These are phyloP conservation scores for Carpinus fangiana DNA, from an alignment of 306 rosid genomes.

Conservation along the genomic window DNA sequence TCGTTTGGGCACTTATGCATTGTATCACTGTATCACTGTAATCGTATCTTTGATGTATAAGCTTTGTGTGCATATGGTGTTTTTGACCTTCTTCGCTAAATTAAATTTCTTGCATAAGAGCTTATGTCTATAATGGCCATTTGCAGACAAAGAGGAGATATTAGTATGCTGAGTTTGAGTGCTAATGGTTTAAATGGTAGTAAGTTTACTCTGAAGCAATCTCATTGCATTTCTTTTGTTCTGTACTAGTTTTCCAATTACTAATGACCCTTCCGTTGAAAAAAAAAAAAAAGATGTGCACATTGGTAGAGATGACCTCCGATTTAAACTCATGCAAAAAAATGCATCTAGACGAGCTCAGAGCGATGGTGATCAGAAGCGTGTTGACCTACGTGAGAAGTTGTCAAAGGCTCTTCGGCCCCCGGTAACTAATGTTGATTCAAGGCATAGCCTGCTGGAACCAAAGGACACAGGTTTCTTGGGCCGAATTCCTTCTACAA, in stretches of 20 bases:
- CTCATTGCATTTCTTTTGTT: constrained; percentile 27
- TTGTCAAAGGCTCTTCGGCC: constrained; percentile 58
- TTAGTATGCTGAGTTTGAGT: constrained; percentile 34
- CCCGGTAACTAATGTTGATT: constrained; percentile 24
- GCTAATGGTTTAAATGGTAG: constrained; percentile 55
- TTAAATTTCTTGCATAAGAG: background rate
- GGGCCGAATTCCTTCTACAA: constrained; percentile 52
- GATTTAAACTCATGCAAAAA: constrained; percentile 77
- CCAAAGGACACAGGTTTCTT: constrained; percentile 46
- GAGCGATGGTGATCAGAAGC: constrained; percentile 48
- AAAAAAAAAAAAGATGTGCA: constrained; percentile 33
- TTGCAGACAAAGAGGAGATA: constrained; percentile 73
- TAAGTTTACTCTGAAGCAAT: constrained; percentile 35
- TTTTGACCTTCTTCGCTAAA: background rate
- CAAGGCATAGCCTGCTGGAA: constrained; percentile 42
- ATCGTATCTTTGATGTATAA: background rate
- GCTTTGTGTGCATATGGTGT: background rate
- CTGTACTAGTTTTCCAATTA: constrained; percentile 19
- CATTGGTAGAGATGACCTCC: constrained; percentile 79
- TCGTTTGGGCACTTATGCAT: background rate
- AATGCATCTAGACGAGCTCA: constrained; percentile 49
- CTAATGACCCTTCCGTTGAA: constrained; percentile 23
- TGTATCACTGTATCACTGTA: background rate
- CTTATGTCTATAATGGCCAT: constrained; percentile 9
- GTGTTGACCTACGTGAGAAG: constrained; percentile 82